phyloP scores from a whole-genome alignment of 345 rosid species.

The Populus euphratica region DNA sequence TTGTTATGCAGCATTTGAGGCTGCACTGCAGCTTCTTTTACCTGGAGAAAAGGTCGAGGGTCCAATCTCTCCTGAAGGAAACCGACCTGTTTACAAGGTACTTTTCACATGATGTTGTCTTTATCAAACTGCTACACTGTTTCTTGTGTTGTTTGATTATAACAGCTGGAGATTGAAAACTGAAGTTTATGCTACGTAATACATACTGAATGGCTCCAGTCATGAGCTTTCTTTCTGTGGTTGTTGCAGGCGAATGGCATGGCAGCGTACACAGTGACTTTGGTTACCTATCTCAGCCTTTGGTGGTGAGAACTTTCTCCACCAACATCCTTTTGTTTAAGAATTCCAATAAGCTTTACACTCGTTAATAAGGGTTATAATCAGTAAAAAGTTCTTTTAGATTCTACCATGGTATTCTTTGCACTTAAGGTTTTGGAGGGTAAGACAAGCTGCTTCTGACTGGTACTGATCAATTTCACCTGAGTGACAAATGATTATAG shows the following conservation, averaged over 20 bases:
- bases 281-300: conserved; percentile 70
- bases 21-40: conserved; percentile 80
- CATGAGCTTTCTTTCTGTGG: conserved; percentile 5
- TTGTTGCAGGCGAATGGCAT: conserved; percentile 83
- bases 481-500: background rate
- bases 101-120: background rate
- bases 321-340: conserved; percentile 5
- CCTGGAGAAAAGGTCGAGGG: conserved; percentile 93
- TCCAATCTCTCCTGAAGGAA: conserved; percentile 82
- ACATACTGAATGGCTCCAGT: conserved; percentile 1
- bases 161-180: background rate
- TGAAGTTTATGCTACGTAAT: background rate
- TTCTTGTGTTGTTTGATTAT: background rate
- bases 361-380: background rate
- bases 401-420: background rate
- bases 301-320: conserved; percentile 75
- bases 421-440: background rate
- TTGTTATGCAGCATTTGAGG: conserved; percentile 80
- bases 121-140: background rate
- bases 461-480: background rate
- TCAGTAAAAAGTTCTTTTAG: background rate
- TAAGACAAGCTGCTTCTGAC: background rate
- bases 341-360: background rate
- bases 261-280: conserved; percentile 74
- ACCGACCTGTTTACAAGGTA: conserved; percentile 91